Evolutionary conservation across 306 rosid species (phyloP), one percentile per base, ranked within the genome.

Genomic region (Glycine latifolia): DNA sequence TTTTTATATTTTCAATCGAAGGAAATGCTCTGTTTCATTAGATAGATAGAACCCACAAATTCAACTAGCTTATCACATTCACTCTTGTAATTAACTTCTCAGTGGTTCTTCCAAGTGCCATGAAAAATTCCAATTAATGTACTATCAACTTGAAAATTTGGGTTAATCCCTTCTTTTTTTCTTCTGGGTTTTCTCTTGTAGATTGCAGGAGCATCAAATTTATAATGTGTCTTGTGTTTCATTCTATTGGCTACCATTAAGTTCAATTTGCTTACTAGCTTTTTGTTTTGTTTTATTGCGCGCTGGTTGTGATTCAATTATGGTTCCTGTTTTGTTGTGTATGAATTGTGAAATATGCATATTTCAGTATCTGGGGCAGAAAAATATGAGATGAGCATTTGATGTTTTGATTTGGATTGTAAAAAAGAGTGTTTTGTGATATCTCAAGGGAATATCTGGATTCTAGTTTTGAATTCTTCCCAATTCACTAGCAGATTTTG

Each of bases 321-420:
- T 14, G 13, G 69, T 35, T 35, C 10, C 69, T 63, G 17, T 37
- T 46, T 13, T 13, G 17, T 63, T 35, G 0, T 63, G 69, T 63
- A 33, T 62, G 10, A 62, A 31, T 62, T 62, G 46, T 62, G 46
- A 62, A 65, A 65, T 3, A 14, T 37, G 71, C 71, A 65, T 39
- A 6, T 14, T 39, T 60, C 41, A 3, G 50, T 65, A 37, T 37
- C 49, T 14, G 31, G 26, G 26, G 71, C 6, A 14, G 71, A 66
- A 66, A 39, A 66, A 31, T 14, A 14, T 67, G 52, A 8, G 72
- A 67, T 67, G 7, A 4, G 13, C 16, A 67, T 67, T 41, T 67
- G 47, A 3, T 41, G 71, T 67, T 67, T 41, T 12, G 13, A 7
- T 65, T 65, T 39, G 48, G 50, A 41, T 66, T 8, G 52, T 43